Base-by-base conservation (phyloP, 495 filamentous ascomycete species). In the Opeltia flavorubescens region DNA sequence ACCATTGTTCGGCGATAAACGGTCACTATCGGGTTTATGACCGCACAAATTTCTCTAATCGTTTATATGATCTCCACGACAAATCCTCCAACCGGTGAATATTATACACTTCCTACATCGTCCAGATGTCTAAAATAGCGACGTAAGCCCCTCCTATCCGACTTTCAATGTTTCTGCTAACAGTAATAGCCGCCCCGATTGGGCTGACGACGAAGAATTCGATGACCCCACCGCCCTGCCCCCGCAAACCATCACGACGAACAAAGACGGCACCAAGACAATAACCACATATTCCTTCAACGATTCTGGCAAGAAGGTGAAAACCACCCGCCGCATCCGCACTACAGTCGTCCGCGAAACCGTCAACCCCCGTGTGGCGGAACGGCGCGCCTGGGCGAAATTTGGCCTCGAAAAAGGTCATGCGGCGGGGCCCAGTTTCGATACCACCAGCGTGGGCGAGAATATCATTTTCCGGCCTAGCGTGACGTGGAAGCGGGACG, bases 181-280 rank as follows among this genome's bases (percentile, higher is more conserved):
- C 15, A 12, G 17, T 11, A 15, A 11, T 36, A 80, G 76, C 62
- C 75, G 76, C 50, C 75, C 76, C 59, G 81, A 96, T 75, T 98
- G 91, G 91, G 93, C 91, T 60, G 93, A 95, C 70, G 91, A 96
- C 59, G 86, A 94, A 50, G 81, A 86, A 67, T 87, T 94, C 56
- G 91, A 95, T 67, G 73, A 81, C 63, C 66, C 78, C 59, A 72
- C 74, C 59, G 78, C 79, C 26, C 83, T 96, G 52, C 91, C 93
- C 44, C 74, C 84, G 40, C 81, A 81, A 48, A 79, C 89, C 65
- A 80, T 89, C 50, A 88, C 82, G 61, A 79, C 78, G 52, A 95
- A 96, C 81, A 89, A 94, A 70, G 91, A 98, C 62, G 91, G 93
- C 57, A 95, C 86, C 61, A 93, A 94, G 66, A 96, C 93, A 30